These are phyloP conservation scores for Alternaria novae-zelandiae DNA, from an alignment of 2,329 filamentous ascomycete genomes.

Conservation along the genomic window DNA sequence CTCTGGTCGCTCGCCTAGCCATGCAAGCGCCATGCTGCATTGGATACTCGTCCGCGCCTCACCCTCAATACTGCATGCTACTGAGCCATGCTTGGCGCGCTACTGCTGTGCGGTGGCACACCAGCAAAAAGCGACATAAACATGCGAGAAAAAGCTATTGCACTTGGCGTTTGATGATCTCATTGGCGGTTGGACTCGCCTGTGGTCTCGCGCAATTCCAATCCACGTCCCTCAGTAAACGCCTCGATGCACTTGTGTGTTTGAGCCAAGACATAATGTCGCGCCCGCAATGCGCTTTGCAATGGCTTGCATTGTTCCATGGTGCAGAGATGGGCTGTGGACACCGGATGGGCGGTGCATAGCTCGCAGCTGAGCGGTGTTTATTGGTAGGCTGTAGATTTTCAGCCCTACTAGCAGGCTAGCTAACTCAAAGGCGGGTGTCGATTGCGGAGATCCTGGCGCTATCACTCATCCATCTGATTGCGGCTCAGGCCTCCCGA, in stretches of 20 bases:
- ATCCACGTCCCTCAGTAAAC: not conserved
- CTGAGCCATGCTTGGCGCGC: slow-evolving; percentile 5
- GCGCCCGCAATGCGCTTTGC: not conserved
- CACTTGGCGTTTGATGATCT: not conserved
- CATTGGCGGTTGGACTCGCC: not conserved
- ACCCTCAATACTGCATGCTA: not conserved
- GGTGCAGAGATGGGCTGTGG: not conserved
- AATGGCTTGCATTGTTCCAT: not conserved
- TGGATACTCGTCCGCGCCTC: slow-evolving; percentile 1
- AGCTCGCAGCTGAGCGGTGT: not conserved
- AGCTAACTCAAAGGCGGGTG: not conserved
- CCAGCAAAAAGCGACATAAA: not conserved
- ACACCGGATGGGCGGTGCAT: not conserved
- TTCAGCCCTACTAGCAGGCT: slow-evolving; percentile 3
- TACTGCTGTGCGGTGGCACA: not conserved
- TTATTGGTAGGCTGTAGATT: not conserved
- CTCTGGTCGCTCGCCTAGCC: not conserved
- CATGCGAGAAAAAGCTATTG: not conserved
- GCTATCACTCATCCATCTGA: not conserved
- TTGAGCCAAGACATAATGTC: slow-evolving; percentile 3
- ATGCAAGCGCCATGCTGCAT: not conserved
- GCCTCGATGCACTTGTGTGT: not conserved
- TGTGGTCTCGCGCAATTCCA: not conserved
- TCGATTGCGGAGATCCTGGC: not conserved
- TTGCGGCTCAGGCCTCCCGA: slow-evolving; percentile 5